phyloP scores from a whole-genome alignment of 176 grass and related monocot genomes.

The Carex myosuroides region DNA sequence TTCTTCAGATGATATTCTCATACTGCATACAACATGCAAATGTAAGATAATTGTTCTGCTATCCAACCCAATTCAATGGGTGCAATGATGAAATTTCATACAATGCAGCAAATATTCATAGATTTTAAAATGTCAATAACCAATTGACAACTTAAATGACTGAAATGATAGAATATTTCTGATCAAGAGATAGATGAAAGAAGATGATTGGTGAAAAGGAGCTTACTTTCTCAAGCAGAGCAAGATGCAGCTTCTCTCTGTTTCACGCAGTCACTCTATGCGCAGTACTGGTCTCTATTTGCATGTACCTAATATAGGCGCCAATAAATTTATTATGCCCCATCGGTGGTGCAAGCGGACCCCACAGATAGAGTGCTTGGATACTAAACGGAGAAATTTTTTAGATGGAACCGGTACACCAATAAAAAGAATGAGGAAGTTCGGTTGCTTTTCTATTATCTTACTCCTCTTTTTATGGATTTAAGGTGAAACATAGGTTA shows the following conservation, averaged over 20 bases:
- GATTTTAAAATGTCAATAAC: not conserved
- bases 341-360: not conserved
- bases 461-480: too few relatives aligned
- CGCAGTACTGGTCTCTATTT: not conserved
- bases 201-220: not conserved
- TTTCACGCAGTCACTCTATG: not conserved
- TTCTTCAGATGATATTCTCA: not conserved
- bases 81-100: not conserved
- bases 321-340: not conserved
- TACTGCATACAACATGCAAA: not conserved
- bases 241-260: not conserved
- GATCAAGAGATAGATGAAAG: not conserved
- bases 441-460: not conserved
- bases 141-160: not conserved
- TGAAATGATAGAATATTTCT: not conserved
- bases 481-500: not conserved
- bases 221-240: not conserved
- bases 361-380: not conserved
- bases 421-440: not conserved
- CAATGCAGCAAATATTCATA: not conserved
- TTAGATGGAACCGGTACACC: not conserved
- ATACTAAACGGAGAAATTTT: not conserved
- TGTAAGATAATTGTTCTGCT: not conserved
- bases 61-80: not conserved
- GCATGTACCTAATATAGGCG: slow-evolving; percentile 11